Conservation (phyloP, 495 filamentous ascomycete genomes). For the Hypoxylon trugodes region DNA sequence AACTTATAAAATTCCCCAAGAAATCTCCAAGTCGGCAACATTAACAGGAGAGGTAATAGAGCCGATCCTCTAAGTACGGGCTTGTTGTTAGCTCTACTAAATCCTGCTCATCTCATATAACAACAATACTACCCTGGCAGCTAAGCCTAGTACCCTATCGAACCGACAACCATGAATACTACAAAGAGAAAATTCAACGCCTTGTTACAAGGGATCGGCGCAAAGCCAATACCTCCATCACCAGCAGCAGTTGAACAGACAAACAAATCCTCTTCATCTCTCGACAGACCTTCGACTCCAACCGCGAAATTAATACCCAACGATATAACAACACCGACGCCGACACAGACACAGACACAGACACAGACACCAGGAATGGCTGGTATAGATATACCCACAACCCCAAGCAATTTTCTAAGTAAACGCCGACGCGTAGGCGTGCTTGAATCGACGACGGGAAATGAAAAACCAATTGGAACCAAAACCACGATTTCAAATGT, state of each 20-base stretch:
- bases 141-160: not conserved
- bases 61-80: conserved; percentile 5
- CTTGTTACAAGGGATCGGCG: conserved; percentile 61
- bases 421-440: conserved; percentile 59
- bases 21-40: not conserved
- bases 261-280: conserved; percentile 26
- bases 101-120: conserved; percentile 10
- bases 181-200: conserved; percentile 67
- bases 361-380: too few relatives aligned
- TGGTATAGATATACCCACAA: conserved; percentile 11
- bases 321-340: conserved; percentile 34
- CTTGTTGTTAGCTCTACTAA: conserved; percentile 17
- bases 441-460: conserved; percentile 33
- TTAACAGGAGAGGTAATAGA: conserved; percentile 3
- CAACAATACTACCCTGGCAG: conserved; percentile 18
- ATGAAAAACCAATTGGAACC: conserved; percentile 30
- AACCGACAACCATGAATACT: conserved; percentile 56
- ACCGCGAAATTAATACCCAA: conserved; percentile 27
- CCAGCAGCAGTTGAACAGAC: conserved; percentile 27
- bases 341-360: too few relatives aligned
- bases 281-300: conserved; percentile 33
- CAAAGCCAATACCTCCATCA: conserved; percentile 40
- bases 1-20: conserved; percentile 1
- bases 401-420: conserved; percentile 46
- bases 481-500: conserved; percentile 52